Conservation (phyloP, 208 protist genomes). For the Trypanosoma lewisi region DNA sequence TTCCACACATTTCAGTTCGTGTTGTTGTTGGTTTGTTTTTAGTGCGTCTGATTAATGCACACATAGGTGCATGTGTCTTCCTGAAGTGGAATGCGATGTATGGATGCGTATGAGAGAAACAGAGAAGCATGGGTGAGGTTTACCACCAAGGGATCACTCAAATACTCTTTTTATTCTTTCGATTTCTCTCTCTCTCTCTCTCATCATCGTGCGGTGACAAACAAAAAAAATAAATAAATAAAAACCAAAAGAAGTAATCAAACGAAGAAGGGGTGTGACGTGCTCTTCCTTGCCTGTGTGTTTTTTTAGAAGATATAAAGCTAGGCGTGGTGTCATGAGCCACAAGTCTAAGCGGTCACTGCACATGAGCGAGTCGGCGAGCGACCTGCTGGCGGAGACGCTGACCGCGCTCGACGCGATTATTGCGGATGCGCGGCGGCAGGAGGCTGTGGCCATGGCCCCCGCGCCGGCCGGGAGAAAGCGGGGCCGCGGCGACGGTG, state of each 20-base stretch:
- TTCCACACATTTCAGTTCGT: too few species aligned
- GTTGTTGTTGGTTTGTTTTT: too few species aligned
- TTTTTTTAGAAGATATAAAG: too few species aligned
- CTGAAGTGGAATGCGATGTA: too few species aligned
- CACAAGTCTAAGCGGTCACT: conserved; percentile 5
- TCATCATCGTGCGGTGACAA: not conserved
- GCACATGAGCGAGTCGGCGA: not conserved
- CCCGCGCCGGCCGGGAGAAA: not conserved
- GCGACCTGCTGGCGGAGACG: conserved; percentile 27
- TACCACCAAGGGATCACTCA: too few species aligned
- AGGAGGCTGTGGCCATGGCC: conserved; percentile 10
- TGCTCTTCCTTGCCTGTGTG: too few species aligned
- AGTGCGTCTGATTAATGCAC: too few species aligned
- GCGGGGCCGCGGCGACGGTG: conserved; percentile 8
- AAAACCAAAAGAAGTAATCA: not conserved
- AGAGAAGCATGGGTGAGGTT: not conserved
- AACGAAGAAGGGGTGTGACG: not conserved
- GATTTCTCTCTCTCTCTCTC: conserved; percentile 1
- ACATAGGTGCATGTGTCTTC: too few species aligned
- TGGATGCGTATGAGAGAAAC: too few species aligned
- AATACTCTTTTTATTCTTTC: too few species aligned
- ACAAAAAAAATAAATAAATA: not conserved
- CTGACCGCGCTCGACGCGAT: conserved; percentile 50
- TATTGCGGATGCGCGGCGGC: conserved; percentile 46
- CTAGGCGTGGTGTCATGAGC: not conserved